Percentiles rank a stretch among this genome's conserved stretches.
These are phyloP conservation scores for Leishmania turanica DNA, from an alignment of 208 protist species.

Conservation along the genomic window DNA sequence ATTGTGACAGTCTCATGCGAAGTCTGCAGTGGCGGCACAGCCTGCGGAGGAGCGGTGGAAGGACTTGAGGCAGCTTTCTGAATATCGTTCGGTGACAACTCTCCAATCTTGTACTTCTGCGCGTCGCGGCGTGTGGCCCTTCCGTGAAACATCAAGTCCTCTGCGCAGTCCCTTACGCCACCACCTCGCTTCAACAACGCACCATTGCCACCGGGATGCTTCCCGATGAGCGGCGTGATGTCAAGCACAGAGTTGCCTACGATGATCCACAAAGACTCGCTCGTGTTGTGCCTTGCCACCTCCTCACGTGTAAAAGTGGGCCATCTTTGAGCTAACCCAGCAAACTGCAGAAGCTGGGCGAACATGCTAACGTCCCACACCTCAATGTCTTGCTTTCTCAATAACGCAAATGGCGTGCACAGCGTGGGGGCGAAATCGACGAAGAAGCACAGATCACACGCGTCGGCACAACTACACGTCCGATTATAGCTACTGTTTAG, in stretches of 20 bases:
- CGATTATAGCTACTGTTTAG: background rate
- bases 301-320: conserved; percentile 56
- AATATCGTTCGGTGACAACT: conserved; percentile 34
- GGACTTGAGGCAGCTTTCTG: conserved; percentile 5
- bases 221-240: conserved; percentile 57
- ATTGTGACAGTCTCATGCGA: background rate
- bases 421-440: background rate
- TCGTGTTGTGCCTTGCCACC: conserved; percentile 56
- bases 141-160: conserved; percentile 69
- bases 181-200: conserved; percentile 71
- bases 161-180: conserved; percentile 65
- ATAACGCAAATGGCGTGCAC: background rate
- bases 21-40: background rate
- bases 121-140: conserved; percentile 38
- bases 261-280: conserved; percentile 69
- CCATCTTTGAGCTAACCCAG: conserved; percentile 55
- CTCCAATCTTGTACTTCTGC: conserved; percentile 62
- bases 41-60: background rate
- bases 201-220: conserved; percentile 64
- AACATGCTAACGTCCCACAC: conserved; percentile 19
- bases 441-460: background rate
- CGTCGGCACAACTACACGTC: background rate
- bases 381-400: conserved; percentile 1
- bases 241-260: conserved; percentile 73
- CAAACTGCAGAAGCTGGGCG: conserved; percentile 36